Conservation (phyloP, 441 rosid genomes). For the Aleurites moluccanus region DNA sequence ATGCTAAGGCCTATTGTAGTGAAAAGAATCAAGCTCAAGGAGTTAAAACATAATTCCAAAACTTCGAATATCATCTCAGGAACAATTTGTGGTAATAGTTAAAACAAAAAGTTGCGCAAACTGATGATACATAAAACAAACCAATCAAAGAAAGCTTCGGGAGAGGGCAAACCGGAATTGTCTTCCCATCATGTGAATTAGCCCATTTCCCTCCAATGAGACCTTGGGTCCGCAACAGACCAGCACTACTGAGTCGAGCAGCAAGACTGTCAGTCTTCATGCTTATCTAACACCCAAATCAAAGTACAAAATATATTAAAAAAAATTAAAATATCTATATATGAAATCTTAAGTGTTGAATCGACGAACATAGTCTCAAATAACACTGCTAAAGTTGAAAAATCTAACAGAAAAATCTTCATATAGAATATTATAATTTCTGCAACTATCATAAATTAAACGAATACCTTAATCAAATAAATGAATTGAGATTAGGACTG, state of each 20-base stretch:
- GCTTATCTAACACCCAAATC: constrained; percentile 50
- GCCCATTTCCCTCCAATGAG: constrained; percentile 89
- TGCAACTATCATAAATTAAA: background rate
- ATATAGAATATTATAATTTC: background rate
- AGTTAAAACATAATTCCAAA: background rate
- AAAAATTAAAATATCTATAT: background rate
- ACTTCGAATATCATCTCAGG: background rate
- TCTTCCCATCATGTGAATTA: constrained; percentile 73
- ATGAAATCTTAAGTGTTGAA: background rate
- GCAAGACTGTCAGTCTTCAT: constrained; percentile 48
- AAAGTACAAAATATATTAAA: background rate
- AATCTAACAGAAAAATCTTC: background rate
- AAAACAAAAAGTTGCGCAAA: background rate
- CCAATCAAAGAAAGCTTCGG: background rate
- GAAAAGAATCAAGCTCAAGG: background rate
- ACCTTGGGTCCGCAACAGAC: constrained; percentile 67
- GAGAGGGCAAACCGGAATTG: constrained; percentile 49
- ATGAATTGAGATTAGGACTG: too few species aligned
- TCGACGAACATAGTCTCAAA: too few species aligned
- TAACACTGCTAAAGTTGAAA: background rate
- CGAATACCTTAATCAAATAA: too few species aligned
- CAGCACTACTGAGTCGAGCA: constrained; percentile 46
- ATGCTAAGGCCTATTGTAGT: background rate
- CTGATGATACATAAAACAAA: background rate
- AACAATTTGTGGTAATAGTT: background rate